phyloP scores from a whole-genome alignment of 2,329 filamentous ascomycete species.

The Stenocarpella maydis region DNA sequence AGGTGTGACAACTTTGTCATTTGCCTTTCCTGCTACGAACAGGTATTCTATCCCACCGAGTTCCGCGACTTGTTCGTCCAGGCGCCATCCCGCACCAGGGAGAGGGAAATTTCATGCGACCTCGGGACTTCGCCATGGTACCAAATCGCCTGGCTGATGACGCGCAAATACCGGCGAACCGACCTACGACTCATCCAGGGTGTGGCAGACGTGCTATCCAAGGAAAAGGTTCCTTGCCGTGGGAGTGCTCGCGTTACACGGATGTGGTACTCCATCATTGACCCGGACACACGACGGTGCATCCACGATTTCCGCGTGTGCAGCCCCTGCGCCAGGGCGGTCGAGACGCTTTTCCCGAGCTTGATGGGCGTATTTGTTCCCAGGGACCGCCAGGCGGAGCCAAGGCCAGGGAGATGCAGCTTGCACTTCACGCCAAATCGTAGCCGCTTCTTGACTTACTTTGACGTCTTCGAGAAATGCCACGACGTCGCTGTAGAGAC shows the following conservation, averaged over 20 bases:
- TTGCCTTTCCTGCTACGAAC: slow-evolving; percentile 80
- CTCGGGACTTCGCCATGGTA: slow-evolving; percentile 83
- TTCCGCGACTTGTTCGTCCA: slow-evolving; percentile 74
- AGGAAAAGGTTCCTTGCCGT: slow-evolving; percentile 62
- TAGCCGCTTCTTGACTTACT: slow-evolving; percentile 65
- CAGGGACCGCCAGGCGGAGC: slow-evolving; percentile 55
- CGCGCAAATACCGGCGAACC: slow-evolving; percentile 71
- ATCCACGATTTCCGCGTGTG: slow-evolving; percentile 80
- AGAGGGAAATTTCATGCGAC: slow-evolving; percentile 73
- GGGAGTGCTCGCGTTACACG: slow-evolving; percentile 64
- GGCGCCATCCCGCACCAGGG: slow-evolving; percentile 64
- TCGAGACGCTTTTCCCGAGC: slow-evolving; percentile 78
- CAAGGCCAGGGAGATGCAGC: slow-evolving; percentile 68
- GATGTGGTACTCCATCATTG: slow-evolving; percentile 79
- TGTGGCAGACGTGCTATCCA: slow-evolving; percentile 69
- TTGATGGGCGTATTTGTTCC: slow-evolving; percentile 72
- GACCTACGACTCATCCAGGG: slow-evolving; percentile 75
- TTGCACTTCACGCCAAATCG: slow-evolving; percentile 66
- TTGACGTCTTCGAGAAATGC: slow-evolving; percentile 66
- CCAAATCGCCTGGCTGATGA: slow-evolving; percentile 84
- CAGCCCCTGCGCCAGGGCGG: slow-evolving; percentile 73
- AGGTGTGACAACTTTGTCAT: slow-evolving; percentile 78
- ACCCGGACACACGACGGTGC: slow-evolving; percentile 69
- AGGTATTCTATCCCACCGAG: slow-evolving; percentile 72
- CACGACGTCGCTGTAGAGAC: slow-evolving; percentile 59